phyloP scores from a whole-genome alignment of 306 rosid genomes.

The Prunus padus region DNA sequence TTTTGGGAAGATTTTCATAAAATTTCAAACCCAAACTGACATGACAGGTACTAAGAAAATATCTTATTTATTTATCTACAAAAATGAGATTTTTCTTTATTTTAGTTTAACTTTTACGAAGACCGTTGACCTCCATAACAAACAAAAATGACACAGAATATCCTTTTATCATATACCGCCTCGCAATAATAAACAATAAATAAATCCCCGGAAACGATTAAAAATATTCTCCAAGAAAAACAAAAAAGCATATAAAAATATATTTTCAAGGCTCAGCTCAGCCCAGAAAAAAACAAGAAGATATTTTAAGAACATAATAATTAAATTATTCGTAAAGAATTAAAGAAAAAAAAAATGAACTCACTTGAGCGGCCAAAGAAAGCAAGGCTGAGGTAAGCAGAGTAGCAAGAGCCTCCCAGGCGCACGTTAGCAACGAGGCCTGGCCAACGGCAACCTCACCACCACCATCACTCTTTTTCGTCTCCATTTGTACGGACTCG shows the following conservation, averaged over 20 bases:
- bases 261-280: no score
- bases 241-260: no score
- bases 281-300: no score
- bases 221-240: background rate
- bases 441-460: conserved; percentile 13
- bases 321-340: background rate
- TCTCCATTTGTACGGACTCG: conserved; percentile 48
- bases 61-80: background rate
- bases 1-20: background rate
- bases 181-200: background rate
- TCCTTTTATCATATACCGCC: background rate
- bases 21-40: background rate
- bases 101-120: background rate
- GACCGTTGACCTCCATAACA: background rate
- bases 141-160: conserved; percentile 2
- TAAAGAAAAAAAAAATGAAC: background rate
- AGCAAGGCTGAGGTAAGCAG: conserved; percentile 33
- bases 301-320: background rate
- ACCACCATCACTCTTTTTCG: background rate
- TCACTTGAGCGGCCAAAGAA: conserved; percentile 22
- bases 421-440: conserved; percentile 32
- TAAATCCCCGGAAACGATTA: background rate
- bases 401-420: conserved; percentile 19
- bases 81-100: background rate
- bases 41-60: background rate